These are phyloP conservation scores for Dillenia turbinata DNA, from an alignment of 164 flowering plant genomes.

Conservation along the genomic window DNA sequence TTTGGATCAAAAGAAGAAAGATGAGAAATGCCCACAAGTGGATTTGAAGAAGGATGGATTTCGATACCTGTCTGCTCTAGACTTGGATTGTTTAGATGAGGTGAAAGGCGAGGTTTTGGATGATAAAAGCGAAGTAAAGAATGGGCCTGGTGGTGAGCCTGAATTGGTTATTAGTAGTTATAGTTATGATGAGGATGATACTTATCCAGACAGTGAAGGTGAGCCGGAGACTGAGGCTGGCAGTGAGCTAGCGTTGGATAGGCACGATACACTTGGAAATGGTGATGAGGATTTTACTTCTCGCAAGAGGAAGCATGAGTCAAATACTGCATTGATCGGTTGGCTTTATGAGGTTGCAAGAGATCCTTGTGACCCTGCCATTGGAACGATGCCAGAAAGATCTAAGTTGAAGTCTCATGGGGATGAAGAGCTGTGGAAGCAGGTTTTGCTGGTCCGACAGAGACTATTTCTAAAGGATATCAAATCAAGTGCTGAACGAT, in stretches of 20 bases:
- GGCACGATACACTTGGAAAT: conserved; percentile 6
- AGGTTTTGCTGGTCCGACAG: conserved; percentile 48
- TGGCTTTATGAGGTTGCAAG: conserved; percentile 57
- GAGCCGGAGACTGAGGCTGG: neutral
- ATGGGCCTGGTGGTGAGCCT: neutral
- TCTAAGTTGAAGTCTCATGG: conserved; percentile 38
- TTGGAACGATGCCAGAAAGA: conserved; percentile 36
- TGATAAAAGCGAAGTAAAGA: too few species aligned
- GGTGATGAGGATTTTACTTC: conserved; percentile 19
- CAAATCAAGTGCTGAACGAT: conserved; percentile 26
- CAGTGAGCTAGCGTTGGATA: conserved; percentile 2
- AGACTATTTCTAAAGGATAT: conserved; percentile 22
- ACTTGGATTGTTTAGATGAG: neutral
- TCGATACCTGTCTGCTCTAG: neutral
- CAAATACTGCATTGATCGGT: conserved; percentile 32
- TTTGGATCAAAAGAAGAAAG: conserved; percentile 18
- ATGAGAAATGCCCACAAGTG: conserved; percentile 6
- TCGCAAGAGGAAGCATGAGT: conserved; percentile 48
- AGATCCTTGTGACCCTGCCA: conserved; percentile 48
- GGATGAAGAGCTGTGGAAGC: conserved; percentile 38
- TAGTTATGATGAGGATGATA: too few species aligned
- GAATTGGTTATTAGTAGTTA: neutral
- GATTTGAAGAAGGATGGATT: conserved; percentile 10
- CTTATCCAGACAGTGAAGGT: too few species aligned
- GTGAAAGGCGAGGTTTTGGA: neutral